A percentile compares a stretch with the other conserved stretches of the same genome.
Evolutionary conservation across 129 eudicot genomes (phyloP).

Genomic region (Lactuca sativa): DNA sequence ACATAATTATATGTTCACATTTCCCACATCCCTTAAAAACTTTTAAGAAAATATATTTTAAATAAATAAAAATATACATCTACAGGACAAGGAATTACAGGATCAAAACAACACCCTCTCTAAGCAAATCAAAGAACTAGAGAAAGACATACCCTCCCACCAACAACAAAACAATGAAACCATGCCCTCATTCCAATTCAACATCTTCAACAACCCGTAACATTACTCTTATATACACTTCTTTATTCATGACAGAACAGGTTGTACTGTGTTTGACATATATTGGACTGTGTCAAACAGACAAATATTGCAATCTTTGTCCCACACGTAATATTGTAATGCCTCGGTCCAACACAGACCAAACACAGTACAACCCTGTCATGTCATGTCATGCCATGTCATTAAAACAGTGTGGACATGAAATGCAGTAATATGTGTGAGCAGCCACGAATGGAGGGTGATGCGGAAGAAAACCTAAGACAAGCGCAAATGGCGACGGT

Average conservation of each 20-base stretch:
- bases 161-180: constrained; percentile 33
- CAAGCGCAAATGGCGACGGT: constrained; percentile 30
- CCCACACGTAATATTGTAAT: too few species aligned
- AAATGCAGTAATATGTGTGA: constrained; percentile 36
- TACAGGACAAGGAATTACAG: constrained; percentile 80
- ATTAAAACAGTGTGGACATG: not conserved
- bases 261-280: too few species aligned
- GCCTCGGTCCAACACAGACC: too few species aligned
- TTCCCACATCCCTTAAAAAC: not conserved
- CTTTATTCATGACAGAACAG: not conserved
- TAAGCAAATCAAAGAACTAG: constrained; percentile 60
- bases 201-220: constrained; percentile 42
- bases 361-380: not conserved
- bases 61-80: not conserved
- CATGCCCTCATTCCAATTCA: constrained; percentile 36
- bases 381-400: not conserved
- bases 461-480: constrained; percentile 40
- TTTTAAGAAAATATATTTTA: not conserved
- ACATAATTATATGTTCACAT: not conserved
- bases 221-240: not conserved
- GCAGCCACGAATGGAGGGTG: constrained; percentile 36
- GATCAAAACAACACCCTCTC: constrained; percentile 62
- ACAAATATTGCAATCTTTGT: too few species aligned
- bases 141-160: constrained; percentile 29
- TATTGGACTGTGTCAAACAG: too few species aligned